Percentiles rank a stretch among this genome's conserved stretches.
These are phyloP conservation scores for Tetrahymena elliotti DNA, from an alignment of 73 alveolate species.

Conservation along the genomic window DNA sequence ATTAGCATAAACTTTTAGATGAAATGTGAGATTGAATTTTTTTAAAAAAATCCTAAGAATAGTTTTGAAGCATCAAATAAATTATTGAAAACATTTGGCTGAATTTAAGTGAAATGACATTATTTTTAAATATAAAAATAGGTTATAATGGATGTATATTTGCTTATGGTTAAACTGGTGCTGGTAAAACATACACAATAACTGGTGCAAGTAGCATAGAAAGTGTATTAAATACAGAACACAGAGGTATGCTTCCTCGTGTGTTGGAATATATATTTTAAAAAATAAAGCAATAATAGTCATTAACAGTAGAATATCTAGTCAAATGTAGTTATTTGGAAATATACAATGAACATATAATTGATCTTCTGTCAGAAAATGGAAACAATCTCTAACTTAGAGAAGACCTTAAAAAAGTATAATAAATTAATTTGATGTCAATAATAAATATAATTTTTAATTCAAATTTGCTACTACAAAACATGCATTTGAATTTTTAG, in stretches of 20 bases:
- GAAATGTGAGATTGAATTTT: not conserved
- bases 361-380: conserved; percentile 75
- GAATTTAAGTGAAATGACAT: conserved; percentile 5
- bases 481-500: not conserved
- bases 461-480: not conserved
- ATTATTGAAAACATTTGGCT: not conserved
- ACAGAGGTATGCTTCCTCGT: conserved; percentile 34
- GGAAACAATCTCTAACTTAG: conserved; percentile 56
- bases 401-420: conserved; percentile 67
- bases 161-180: conserved; percentile 74
- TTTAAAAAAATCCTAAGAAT: not conserved
- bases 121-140: conserved; percentile 22
- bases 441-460: too few species aligned
- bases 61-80: not conserved
- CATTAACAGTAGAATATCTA: conserved; percentile 60
- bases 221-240: not conserved
- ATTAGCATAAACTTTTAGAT: not conserved
- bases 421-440: not conserved
- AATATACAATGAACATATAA: conserved; percentile 87
- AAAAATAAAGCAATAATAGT: conserved; percentile 11
- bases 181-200: conserved; percentile 71
- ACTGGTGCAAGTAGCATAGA: conserved; percentile 18
- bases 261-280: conserved; percentile 25
- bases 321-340: conserved; percentile 79
- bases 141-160: conserved; percentile 68